Evolutionary conservation across 2,329 filamentous ascomycete species (phyloP), one percentile per base, ranked within the genome.

Genomic region (Pseudogymnoascus sp.): DNA sequence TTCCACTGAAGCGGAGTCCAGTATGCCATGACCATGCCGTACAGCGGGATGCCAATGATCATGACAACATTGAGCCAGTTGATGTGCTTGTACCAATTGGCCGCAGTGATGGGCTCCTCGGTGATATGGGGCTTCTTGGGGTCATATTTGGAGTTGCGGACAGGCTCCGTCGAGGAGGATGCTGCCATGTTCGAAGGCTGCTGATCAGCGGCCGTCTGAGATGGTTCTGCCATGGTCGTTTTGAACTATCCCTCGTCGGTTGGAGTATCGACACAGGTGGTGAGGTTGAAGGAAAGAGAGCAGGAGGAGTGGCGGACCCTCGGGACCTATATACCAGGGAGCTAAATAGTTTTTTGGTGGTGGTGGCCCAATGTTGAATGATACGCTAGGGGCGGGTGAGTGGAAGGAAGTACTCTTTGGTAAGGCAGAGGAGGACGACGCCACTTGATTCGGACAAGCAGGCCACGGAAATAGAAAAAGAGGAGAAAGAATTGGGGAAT

Each of bases 41-140:
- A 80, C 59, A 93, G 66, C 43, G 93, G 92, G 53, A 96, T 83
- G 69, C 88, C 81, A 68, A 96, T 76, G 74, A 96, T 93, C 75
- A 96, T 84, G 66, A 82, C 83, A 66, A 90, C 87, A 76, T 96
- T 96, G 69, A 96, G 83, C 91, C 92, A 96, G 83, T 96, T 92
- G 80, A 96, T 84, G 74, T 96, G 92, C 79, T 93, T 88, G 79
- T 92, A 87, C 90, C 90, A 95, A 80, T 96, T 96, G 72, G 82
- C 79, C 77, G 81, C 83, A 65, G 90, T 96, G 70, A 96, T 88
- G 64, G 89, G 88, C 67, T 85, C 84, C 68, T 96, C 91, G 68
- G 90, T 86, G 77, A 96, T 95, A 77, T 96, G 91, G 72, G 88
- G 84, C 79, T 96, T 96, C 80, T 88, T 80, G 64, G 75, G 46